Percentiles rank a stretch among this genome's conserved stretches.
Conservation (phyloP, 352 stramenopile genomes). For the Phytophthora constricta region DNA sequence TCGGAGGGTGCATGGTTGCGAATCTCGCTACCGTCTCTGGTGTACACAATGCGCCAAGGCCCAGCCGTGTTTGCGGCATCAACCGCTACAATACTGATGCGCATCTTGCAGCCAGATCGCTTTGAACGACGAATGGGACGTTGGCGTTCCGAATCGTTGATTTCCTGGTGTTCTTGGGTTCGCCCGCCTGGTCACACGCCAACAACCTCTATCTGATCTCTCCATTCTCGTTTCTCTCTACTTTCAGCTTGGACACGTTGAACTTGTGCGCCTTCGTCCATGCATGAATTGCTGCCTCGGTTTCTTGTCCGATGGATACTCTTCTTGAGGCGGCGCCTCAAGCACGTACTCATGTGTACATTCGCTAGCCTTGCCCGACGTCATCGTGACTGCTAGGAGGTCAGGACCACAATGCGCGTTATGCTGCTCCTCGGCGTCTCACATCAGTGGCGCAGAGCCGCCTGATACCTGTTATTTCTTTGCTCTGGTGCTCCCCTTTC, state of each 20-base stretch:
- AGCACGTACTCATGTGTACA: no score
- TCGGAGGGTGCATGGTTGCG: conserved; percentile 10
- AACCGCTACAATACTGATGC: not conserved
- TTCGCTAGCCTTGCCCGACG: no score
- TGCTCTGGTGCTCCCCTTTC: no score
- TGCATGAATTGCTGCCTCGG: not conserved
- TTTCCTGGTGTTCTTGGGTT: not conserved
- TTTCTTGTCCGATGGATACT: not conserved
- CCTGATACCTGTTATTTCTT: no score
- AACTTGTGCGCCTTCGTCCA: conserved; percentile 1
- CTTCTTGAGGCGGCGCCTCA: not conserved
- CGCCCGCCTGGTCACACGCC: not conserved
- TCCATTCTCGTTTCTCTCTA: not conserved
- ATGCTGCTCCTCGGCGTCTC: no score
- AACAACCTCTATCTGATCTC: not conserved
- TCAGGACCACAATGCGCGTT: no score
- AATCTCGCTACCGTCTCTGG: not conserved
- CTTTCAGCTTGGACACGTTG: conserved; percentile 5
- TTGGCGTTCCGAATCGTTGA: not conserved
- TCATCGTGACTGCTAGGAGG: no score
- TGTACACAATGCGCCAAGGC: conserved; percentile 1
- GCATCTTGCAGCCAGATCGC: conserved; percentile 1
- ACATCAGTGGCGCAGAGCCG: no score
- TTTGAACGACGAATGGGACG: not conserved
- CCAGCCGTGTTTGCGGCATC: not conserved